Conservation (phyloP, 371 early-diverging fungal genomes). For the Paraphysoderma sedebokerense region DNA sequence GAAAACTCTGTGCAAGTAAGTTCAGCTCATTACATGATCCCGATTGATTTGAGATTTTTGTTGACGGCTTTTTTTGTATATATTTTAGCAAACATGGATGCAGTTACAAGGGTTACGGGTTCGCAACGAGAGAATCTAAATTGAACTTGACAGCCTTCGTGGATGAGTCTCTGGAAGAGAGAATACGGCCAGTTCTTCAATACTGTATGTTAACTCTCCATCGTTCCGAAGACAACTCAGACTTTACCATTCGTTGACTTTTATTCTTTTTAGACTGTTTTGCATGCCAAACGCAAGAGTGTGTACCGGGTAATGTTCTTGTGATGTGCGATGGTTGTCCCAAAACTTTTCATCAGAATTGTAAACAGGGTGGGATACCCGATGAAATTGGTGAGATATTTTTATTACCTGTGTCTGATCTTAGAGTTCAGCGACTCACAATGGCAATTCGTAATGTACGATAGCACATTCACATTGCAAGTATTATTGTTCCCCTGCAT, state of each 20-base stretch:
- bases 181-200: constrained; percentile 74
- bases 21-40: no score
- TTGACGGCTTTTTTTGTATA: constrained; percentile 2
- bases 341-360: constrained; percentile 59
- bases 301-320: constrained; percentile 40
- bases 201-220: constrained; percentile 24
- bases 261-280: constrained; percentile 30
- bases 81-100: constrained; percentile 65
- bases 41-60: no score
- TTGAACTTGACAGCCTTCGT: constrained; percentile 59
- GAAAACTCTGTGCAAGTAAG: constrained; percentile 84
- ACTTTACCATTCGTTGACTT: not conserved
- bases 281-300: constrained; percentile 54
- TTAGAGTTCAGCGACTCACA: not conserved
- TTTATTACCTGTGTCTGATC: constrained; percentile 10
- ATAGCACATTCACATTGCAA: not conserved
- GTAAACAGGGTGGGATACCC: constrained; percentile 30
- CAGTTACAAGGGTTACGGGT: constrained; percentile 85
- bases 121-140: constrained; percentile 70
- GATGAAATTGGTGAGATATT: constrained; percentile 35
- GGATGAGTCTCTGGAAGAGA: constrained; percentile 51
- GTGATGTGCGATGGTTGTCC: constrained; percentile 76
- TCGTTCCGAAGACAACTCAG: not conserved
- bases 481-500: not conserved
- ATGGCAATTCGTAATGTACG: not conserved